These are phyloP conservation scores for Microbotryomycetes sp. DNA, from an alignment of 1,284 basidiomycete species.

Conservation along the genomic window DNA sequence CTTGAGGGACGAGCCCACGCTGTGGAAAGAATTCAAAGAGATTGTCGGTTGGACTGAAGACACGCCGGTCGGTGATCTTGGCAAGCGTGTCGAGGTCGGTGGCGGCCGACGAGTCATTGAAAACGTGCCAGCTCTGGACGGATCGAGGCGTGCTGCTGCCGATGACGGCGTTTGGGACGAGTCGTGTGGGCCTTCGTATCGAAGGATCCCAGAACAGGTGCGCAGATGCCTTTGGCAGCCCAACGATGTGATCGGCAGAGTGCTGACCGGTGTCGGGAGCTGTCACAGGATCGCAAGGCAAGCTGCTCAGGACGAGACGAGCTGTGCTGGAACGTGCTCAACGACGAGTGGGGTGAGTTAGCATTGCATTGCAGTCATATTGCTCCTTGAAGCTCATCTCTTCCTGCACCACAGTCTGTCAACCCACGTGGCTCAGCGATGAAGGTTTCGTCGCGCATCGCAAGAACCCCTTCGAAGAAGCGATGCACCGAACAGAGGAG, in stretches of 20 bases:
- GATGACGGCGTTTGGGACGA: conserved; percentile 40
- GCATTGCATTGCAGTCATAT: conserved; percentile 24
- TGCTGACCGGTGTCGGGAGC: no score
- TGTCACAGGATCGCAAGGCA: conserved; percentile 57
- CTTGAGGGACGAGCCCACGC: conserved; percentile 64
- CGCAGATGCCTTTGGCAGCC: conserved; percentile 43
- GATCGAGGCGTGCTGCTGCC: conserved; percentile 39
- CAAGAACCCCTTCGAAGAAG: conserved; percentile 95
- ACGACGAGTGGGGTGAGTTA: conserved; percentile 67
- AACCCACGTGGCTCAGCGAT: conserved; percentile 93
- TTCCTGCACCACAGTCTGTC: conserved; percentile 70
- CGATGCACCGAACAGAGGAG: conserved; percentile 92
- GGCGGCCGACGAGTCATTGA: conserved; percentile 38
- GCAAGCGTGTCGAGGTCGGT: conserved; percentile 31
- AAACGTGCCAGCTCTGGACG: conserved; percentile 41
- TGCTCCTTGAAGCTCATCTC: no score
- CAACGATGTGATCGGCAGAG: conserved; percentile 45
- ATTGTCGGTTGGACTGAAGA: conserved; percentile 58
- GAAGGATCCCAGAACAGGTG: conserved; percentile 76
- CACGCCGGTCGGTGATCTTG: conserved; percentile 22
- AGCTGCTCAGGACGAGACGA: conserved; percentile 93
- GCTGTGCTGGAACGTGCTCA: conserved; percentile 92
- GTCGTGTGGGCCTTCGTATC: conserved; percentile 78
- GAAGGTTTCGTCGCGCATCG: conserved; percentile 94
- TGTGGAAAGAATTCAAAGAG: conserved; percentile 79